These are phyloP conservation scores for Nemania bipapillata DNA, from an alignment of 2,329 filamentous ascomycete genomes.

Conservation along the genomic window DNA sequence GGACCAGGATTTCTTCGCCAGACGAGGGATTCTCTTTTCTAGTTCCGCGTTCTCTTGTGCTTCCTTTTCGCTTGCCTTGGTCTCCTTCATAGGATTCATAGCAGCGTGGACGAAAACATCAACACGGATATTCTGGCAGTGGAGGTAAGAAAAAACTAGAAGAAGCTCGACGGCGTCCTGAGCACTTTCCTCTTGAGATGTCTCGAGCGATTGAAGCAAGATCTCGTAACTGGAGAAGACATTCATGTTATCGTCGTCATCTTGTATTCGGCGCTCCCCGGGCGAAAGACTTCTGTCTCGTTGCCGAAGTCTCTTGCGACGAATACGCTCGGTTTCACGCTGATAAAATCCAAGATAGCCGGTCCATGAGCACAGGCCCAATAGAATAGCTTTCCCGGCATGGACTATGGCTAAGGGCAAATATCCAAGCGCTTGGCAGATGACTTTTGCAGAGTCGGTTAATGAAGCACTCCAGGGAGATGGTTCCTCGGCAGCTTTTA, in stretches of 20 bases:
- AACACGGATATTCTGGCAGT: constrained; percentile 17
- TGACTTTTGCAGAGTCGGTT: too few species aligned
- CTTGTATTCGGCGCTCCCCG: not conserved
- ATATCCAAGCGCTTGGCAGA: not conserved
- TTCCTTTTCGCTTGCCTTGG: not conserved
- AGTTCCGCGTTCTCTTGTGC: not conserved
- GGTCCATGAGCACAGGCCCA: not conserved
- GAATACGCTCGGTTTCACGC: not conserved
- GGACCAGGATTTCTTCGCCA: not conserved
- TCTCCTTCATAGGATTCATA: not conserved
- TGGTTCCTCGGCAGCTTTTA: not conserved
- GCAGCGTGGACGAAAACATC: constrained; percentile 6
- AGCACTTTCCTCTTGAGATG: not conserved
- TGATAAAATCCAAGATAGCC: constrained; percentile 2
- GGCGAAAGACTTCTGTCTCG: not conserved
- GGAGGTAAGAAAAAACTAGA: constrained; percentile 10
- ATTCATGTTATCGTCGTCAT: not conserved
- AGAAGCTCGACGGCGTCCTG: constrained; percentile 8
- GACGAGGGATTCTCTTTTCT: not conserved
- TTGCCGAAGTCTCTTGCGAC: not conserved
- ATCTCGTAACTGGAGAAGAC: constrained; percentile 15
- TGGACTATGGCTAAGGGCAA: constrained; percentile 9
- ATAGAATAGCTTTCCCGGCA: constrained; percentile 3
- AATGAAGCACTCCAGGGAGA: not conserved
- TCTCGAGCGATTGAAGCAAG: constrained; percentile 2